Evolutionary conservation across 495 filamentous ascomycete species (phyloP), one percentile per base, ranked within the genome.

Genomic region (Penicillium robsamsonii): DNA sequence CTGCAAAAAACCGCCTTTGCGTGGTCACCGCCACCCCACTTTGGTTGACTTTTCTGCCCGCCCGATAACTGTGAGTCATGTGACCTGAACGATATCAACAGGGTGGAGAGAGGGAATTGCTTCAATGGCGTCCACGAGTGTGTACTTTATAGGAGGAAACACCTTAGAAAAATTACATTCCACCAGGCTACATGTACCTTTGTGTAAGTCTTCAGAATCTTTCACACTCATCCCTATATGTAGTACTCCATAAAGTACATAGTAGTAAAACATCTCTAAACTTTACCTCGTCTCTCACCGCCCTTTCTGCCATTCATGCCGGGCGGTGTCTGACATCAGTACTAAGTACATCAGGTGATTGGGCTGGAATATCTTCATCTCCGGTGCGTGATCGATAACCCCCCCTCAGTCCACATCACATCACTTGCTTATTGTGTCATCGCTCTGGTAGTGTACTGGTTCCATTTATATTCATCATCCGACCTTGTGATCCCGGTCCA

Each of bases 321-420:
- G 37, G 54, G 54, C 54, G 54, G 46, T 56, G 45, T 47, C n/a
- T 31, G 29, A 47, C 29, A 47, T 47, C 29, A 20, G 45, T 29
- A 31, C 45, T 31, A 52, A 47, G 51, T 54, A 38, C 24, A 53
- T 68, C 66, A 64, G 60, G 57, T 64, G 66, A 64, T 67, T 62
- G 30, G 66, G 59, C 64, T 63, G 57, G 63, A 64, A 68, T 66
- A 68, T 60, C 61, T 61, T 65, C 62, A 65, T 65, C 42, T 55
- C 58, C 59, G 27, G 24, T 55, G 48, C 35, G 4, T 40, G 45
- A 59, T 59, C 15, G 43, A 54, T 46, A 27, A 27, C 52, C 50
- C 50, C 22, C 51, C 52, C 52, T 54, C 52, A 46, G 20, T 40
- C 43, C 30, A 33, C 31, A 53, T 45, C 51, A 38, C 42, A 54